These are phyloP conservation scores for Quaeritorhiza haematococci DNA, from an alignment of 371 early-diverging fungal genomes.

Conservation along the genomic window DNA sequence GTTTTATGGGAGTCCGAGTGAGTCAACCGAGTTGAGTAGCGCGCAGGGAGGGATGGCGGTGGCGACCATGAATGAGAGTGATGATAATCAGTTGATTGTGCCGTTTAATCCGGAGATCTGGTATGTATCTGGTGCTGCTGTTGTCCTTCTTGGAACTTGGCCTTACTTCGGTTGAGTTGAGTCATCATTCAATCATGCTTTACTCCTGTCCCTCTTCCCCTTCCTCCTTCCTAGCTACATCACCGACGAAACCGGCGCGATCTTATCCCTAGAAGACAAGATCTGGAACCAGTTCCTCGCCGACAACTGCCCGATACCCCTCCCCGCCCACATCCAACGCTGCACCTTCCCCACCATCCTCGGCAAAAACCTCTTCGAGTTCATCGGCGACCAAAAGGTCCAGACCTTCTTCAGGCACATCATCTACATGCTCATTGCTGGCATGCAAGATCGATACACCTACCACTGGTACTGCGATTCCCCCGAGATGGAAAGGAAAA, in stretches of 20 bases:
- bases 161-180: too few species aligned
- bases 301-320: conserved; percentile 1
- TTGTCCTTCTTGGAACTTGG: too few species aligned
- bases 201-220: too few species aligned
- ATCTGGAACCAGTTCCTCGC: conserved; percentile 6
- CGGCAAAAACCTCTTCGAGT: conserved; percentile 20
- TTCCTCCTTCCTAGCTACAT: too few species aligned
- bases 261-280: conserved; percentile 13
- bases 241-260: conserved; percentile 17
- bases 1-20: too few species aligned
- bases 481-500: conserved; percentile 16
- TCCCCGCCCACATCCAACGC: conserved; percentile 1
- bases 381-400: conserved; percentile 14
- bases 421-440: conserved; percentile 13
- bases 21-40: too few species aligned
- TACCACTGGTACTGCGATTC: conserved; percentile 25
- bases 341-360: conserved; percentile 13
- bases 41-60: too few species aligned
- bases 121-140: too few species aligned
- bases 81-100: too few species aligned
- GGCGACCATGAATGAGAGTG: too few species aligned
- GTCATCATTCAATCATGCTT: too few species aligned
- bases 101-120: too few species aligned
- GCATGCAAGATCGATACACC: conserved; percentile 4
- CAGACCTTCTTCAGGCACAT: conserved; percentile 18